Evolutionary conservation across 176 grass and related monocot genomes (phyloP).

Genomic region (Zoysia pacifica): DNA sequence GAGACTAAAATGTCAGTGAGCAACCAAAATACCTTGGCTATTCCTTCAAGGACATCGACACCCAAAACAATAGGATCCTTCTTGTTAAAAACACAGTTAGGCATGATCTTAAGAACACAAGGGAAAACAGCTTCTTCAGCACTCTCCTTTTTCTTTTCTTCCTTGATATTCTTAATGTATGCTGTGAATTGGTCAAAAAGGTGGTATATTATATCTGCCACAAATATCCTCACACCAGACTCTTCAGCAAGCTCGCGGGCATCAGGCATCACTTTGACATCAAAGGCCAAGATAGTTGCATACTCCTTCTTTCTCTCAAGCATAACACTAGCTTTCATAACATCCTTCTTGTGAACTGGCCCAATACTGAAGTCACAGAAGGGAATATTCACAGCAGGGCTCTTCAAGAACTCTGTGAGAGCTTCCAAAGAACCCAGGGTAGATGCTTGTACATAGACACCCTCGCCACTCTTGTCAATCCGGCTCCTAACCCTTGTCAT

Average conservation of each 20-base stretch:
- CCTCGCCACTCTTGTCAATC: constrained; percentile 83
- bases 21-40: constrained; percentile 66
- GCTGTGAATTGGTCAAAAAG: constrained; percentile 92
- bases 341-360: constrained; percentile 96
- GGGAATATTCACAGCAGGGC: constrained; percentile 79
- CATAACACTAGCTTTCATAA: constrained; percentile 97
- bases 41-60: constrained; percentile 90
- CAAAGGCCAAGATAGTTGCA: constrained; percentile 96
- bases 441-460: constrained; percentile 92
- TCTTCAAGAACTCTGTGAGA: constrained; percentile 82
- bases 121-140: constrained; percentile 88
- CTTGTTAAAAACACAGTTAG: constrained; percentile 88
- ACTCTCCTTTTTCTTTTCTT: constrained; percentile 90
- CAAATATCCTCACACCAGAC: constrained; percentile 79
- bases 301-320: constrained; percentile 94
- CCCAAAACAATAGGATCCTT: constrained; percentile 93
- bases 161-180: constrained; percentile 77
- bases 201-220: constrained; percentile 95
- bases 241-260: constrained; percentile 86
- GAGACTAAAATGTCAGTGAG: constrained; percentile 9
- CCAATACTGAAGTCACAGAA: constrained; percentile 94
- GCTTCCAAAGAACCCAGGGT: constrained; percentile 94
- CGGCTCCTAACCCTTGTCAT: constrained; percentile 76
- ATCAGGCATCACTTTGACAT: constrained; percentile 98
- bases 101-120: constrained; percentile 87